Conservation (phyloP, 805 yeast genomes). For the Ogataea paradorogensis region DNA sequence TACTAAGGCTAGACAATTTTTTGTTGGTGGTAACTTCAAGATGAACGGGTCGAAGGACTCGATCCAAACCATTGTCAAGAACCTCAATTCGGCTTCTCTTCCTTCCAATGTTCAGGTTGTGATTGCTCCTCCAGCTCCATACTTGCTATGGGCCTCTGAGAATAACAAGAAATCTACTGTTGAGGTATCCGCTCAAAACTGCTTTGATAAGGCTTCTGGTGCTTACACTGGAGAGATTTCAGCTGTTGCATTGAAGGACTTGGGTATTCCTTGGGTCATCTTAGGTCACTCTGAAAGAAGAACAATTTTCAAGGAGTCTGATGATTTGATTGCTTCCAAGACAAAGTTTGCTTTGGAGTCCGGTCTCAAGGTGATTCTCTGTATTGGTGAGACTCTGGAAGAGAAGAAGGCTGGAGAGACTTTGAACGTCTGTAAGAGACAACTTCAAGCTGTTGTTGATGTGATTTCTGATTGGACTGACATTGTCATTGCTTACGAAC, state of each 20-base stretch:
- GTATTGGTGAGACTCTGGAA: conserved; percentile 97
- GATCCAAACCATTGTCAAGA: conserved; percentile 76
- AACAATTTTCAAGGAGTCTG: conserved; percentile 85
- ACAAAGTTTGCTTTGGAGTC: conserved; percentile 88
- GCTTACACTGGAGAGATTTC: conserved; percentile 98
- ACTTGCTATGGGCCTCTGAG: conserved; percentile 72
- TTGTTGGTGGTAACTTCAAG: conserved; percentile 99
- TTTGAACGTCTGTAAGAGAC: conserved; percentile 81
- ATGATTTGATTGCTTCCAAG: conserved; percentile 89
- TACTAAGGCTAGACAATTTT: conserved; percentile 49
- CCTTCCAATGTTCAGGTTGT: conserved; percentile 87
- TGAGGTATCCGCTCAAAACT: conserved; percentile 86
- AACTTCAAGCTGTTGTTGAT: conserved; percentile 83
- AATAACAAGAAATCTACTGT: conserved; percentile 70
- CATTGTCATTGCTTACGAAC: conserved; percentile 96
- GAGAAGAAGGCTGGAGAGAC: conserved; percentile 90
- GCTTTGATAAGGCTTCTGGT: conserved; percentile 84
- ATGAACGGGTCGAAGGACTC: conserved; percentile 93
- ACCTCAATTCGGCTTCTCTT: conserved; percentile 74
- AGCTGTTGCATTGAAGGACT: conserved; percentile 82
- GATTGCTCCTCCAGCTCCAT: conserved; percentile 94
- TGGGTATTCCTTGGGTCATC: conserved; percentile 91
- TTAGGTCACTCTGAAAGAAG: conserved; percentile 99
- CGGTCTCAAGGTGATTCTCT: conserved; percentile 88
- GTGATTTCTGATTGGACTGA: conserved; percentile 82